Evolutionary conservation across 148 eudicot genomes (phyloP).

Genomic region (Tetragonia tetragonoides): DNA sequence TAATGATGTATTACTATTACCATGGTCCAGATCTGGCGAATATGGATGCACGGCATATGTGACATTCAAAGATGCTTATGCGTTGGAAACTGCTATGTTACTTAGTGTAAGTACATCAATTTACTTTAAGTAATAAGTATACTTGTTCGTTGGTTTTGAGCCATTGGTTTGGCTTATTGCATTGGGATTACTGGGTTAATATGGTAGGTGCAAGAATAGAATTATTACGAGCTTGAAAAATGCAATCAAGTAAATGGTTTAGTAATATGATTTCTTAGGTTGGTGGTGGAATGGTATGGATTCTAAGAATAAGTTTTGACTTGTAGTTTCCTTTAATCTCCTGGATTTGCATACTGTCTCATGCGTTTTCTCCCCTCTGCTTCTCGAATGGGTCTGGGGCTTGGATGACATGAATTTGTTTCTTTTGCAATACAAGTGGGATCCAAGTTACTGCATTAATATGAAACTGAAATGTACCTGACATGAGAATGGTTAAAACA

Average conservation of each 20-base stretch:
- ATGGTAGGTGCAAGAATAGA: not conserved
- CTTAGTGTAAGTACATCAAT: conserved; percentile 56
- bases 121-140: not conserved
- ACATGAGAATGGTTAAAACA: not conserved
- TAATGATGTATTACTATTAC: conserved; percentile 13
- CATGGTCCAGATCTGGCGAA: conserved; percentile 51
- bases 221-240: not conserved
- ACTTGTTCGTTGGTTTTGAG: not conserved
- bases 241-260: not conserved
- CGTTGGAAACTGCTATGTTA: conserved; percentile 70
- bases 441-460: not conserved
- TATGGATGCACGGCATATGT: conserved; percentile 61
- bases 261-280: not conserved
- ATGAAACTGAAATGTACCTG: not conserved
- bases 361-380: not conserved
- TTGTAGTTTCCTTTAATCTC: not conserved
- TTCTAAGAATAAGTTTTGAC: not conserved
- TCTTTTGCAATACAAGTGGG: not conserved
- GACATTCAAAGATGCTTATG: conserved; percentile 69
- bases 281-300: not conserved
- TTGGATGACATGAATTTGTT: not conserved
- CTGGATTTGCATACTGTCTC: not conserved
- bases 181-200: not conserved
- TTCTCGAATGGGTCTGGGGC: not conserved
- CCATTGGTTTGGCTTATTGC: not conserved